phyloP scores from a whole-genome alignment of 495 filamentous ascomycete species.

The Talaromyces trachyspermus region DNA sequence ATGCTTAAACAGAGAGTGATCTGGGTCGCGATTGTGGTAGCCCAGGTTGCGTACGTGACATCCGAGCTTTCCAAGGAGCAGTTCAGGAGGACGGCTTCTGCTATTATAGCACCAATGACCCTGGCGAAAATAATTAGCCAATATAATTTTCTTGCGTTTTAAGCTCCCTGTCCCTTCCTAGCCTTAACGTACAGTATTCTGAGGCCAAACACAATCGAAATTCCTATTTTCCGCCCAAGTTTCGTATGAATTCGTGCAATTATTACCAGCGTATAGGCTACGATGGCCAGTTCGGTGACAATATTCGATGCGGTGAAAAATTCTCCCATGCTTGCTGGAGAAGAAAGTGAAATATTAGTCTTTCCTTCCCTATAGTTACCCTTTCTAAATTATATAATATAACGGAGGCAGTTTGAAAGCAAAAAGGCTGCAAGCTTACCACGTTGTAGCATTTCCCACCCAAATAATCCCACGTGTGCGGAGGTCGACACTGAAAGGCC shows the following conservation, averaged over 20 bases:
- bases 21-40: constrained; percentile 25
- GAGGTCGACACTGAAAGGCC: constrained; percentile 35
- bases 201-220: constrained; percentile 26
- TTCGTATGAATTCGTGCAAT: constrained; percentile 28
- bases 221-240: constrained; percentile 20
- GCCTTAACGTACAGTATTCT: constrained; percentile 26
- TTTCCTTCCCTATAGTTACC: not conserved
- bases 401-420: not conserved
- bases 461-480: constrained; percentile 31
- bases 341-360: constrained; percentile 2
- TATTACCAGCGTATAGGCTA: constrained; percentile 29
- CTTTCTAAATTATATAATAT: too few relatives aligned
- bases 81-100: constrained; percentile 25
- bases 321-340: constrained; percentile 28
- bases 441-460: constrained; percentile 26
- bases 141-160: not conserved
- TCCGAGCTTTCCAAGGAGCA: constrained; percentile 11
- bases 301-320: constrained; percentile 36
- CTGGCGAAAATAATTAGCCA: constrained; percentile 8
- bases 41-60: constrained; percentile 21
- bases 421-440: constrained; percentile 14
- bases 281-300: constrained; percentile 32
- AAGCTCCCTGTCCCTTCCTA: not conserved
- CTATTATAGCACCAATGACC: constrained; percentile 26
- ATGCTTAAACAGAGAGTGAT: constrained; percentile 31